Evolutionary conservation across 371 early-diverging fungal genomes (phyloP), one percentile per base, ranked within the genome.

Genomic region (Apophysomyces trapeziformis): DNA sequence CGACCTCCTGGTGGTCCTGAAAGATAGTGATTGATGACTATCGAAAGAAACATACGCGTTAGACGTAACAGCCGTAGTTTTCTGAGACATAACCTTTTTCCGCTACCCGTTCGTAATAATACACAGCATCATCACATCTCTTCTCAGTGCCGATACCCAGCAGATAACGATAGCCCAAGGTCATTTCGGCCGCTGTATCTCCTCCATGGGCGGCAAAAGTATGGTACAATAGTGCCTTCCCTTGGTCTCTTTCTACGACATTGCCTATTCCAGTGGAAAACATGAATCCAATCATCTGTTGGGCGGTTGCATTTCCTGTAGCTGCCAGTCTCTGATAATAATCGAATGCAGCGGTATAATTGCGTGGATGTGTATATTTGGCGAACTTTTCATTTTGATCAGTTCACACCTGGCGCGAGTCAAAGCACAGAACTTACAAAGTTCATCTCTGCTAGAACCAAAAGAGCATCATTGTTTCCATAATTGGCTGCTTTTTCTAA

Each of bases 241-340:
- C 88, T 67, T 89, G 87, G 67, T 89, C 85, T 13, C 87, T 63
- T 68, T 84, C 72, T 11, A 89, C 90, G 4, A 75, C 81, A 57
- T 87, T 77, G 9, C 96, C 97, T 41, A 97, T 69, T 1, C 96
- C 97, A 0, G 96, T 93, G 2, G 97, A 89, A 73, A 95, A 91
- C 77, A 95, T 88, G 64, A 95, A 86, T 7, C 96, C 98, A 6
- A 96, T 73, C 84, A 91, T 90, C 39, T 93, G 89, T 69, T 95
- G 98, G 13, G 95, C 97, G 5, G 90, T 86, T 5, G 93, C 84
- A 69, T 95, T 91, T 44, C 96, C 98, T 26, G 68, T 64, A 21
- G 78, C 72, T 0, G 92, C 90, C 54, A 92, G 72, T 59, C 75
- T 61, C 57, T 75, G 66, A 67, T 89, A 92, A 60, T 86, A 85